Evolutionary conservation across 2,329 filamentous ascomycete species (phyloP).

Genomic region (Fusarium irregulare): DNA sequence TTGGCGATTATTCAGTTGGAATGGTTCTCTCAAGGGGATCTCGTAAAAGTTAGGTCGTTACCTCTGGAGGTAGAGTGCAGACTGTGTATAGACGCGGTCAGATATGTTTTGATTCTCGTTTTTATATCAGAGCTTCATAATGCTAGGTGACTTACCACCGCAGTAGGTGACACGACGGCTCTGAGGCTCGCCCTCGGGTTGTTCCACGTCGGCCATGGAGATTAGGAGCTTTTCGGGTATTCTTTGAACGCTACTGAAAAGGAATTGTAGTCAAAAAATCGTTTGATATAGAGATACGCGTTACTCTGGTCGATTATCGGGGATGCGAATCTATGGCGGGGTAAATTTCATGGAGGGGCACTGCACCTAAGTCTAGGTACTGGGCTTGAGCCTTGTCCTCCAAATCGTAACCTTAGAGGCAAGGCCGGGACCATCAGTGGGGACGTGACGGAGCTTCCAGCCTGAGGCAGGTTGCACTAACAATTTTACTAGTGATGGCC

Average conservation of each 20-base stretch:
- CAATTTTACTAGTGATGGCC: slow-evolving; percentile 1
- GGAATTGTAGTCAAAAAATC: slow-evolving; percentile 33
- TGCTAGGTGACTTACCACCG: slow-evolving; percentile 61
- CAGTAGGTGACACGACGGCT: slow-evolving; percentile 67
- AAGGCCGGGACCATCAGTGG: slow-evolving; percentile 6
- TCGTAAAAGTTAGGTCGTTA: slow-evolving; percentile 50
- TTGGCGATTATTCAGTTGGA: slow-evolving; percentile 46
- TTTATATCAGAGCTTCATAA: slow-evolving; percentile 11
- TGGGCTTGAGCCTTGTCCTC: slow-evolving; percentile 9
- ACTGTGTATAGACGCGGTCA: slow-evolving; percentile 55
- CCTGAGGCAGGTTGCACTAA: slow-evolving; percentile 34
- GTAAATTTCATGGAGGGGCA: slow-evolving; percentile 51
- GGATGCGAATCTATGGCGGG: slow-evolving; percentile 48
- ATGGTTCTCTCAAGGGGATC: slow-evolving; percentile 9
- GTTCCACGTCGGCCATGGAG: slow-evolving; percentile 66
- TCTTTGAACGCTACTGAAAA: slow-evolving; percentile 1
- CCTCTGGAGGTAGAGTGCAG: slow-evolving; percentile 74
- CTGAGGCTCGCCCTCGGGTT: slow-evolving; percentile 62
- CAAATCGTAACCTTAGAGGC: neutral
- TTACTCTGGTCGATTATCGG: slow-evolving; percentile 30
- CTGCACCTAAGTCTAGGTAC: neutral
- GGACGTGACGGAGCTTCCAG: slow-evolving; percentile 12
- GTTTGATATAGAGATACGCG: slow-evolving; percentile 46
- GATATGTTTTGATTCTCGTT: slow-evolving; percentile 24
- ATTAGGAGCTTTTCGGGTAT: slow-evolving; percentile 7